These are phyloP conservation scores for Aspergillus cejpii DNA, from an alignment of 2,329 filamentous ascomycete species.

Conservation along the genomic window DNA sequence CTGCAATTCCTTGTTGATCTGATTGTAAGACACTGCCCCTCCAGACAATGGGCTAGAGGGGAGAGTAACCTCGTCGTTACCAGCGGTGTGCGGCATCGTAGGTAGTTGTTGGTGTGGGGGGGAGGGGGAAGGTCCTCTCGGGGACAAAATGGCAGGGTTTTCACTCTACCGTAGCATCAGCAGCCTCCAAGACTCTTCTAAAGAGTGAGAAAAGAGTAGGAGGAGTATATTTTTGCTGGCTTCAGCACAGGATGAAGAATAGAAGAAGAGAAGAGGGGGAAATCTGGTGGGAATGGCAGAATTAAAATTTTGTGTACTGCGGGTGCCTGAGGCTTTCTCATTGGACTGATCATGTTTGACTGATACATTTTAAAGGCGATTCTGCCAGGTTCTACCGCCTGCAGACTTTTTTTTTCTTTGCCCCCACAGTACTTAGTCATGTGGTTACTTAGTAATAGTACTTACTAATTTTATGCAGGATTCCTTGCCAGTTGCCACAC, in stretches of 20 bases:
- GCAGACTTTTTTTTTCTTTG: constrained; percentile 11
- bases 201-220: constrained; percentile 4
- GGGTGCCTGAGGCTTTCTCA: constrained; percentile 15
- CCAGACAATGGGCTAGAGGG: constrained; percentile 38
- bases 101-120: constrained; percentile 19
- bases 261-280: constrained; percentile 11
- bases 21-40: constrained; percentile 35
- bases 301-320: constrained; percentile 25
- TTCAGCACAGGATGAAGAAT: constrained; percentile 25
- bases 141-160: constrained; percentile 29
- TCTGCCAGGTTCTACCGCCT: constrained; percentile 18
- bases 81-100: constrained; percentile 29
- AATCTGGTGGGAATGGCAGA: constrained; percentile 13
- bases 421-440: not conserved
- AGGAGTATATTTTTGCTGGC: constrained; percentile 19
- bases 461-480: not conserved
- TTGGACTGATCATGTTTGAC: constrained; percentile 19
- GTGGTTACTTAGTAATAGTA: not conserved
- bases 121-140: constrained; percentile 32
- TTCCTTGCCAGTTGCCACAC: not conserved
- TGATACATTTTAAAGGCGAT: constrained; percentile 15
- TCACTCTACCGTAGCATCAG: constrained; percentile 38
- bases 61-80: constrained; percentile 27
- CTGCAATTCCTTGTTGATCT: constrained; percentile 29
- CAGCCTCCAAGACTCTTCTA: constrained; percentile 26